A percentile compares a stretch with the other conserved stretches of the same genome.
Conservation (phyloP, 495 filamentous ascomycete genomes). For the Lasiosphaeris hirsuta region DNA sequence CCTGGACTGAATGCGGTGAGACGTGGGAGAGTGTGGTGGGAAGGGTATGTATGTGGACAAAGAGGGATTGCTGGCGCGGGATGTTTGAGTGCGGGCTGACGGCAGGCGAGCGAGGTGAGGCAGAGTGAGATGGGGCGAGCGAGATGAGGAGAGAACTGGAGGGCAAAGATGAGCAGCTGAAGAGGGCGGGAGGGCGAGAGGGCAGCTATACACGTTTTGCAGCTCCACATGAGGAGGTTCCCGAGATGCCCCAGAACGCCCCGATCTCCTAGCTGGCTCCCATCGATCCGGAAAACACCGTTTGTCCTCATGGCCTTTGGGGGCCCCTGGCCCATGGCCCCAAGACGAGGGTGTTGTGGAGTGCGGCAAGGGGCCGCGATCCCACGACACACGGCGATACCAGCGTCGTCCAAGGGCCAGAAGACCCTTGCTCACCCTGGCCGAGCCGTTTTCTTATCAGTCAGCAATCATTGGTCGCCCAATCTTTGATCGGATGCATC, state of each 20-base stretch:
- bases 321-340: too few species aligned
- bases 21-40: neutral
- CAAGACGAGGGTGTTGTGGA: too few species aligned
- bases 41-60: neutral
- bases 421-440: neutral
- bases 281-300: too few species aligned
- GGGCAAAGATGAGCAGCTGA: neutral
- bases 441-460: constrained; percentile 9
- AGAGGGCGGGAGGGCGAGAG: neutral
- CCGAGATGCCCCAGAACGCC: too few species aligned
- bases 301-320: too few species aligned
- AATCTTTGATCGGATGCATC: constrained; percentile 11
- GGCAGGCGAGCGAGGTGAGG: neutral
- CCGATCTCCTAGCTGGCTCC: too few species aligned
- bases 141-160: neutral
- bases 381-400: neutral
- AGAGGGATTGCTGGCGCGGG: neutral
- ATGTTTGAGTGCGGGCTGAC: neutral
- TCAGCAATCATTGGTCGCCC: constrained; percentile 7
- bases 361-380: too few species aligned
- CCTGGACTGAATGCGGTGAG: neutral
- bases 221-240: too few species aligned
- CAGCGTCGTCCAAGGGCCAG: constrained; percentile 2
- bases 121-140: neutral
- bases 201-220: too few species aligned